Base-by-base conservation (phyloP, 805 yeast genomes). In the Yarrowia sp. region DNA sequence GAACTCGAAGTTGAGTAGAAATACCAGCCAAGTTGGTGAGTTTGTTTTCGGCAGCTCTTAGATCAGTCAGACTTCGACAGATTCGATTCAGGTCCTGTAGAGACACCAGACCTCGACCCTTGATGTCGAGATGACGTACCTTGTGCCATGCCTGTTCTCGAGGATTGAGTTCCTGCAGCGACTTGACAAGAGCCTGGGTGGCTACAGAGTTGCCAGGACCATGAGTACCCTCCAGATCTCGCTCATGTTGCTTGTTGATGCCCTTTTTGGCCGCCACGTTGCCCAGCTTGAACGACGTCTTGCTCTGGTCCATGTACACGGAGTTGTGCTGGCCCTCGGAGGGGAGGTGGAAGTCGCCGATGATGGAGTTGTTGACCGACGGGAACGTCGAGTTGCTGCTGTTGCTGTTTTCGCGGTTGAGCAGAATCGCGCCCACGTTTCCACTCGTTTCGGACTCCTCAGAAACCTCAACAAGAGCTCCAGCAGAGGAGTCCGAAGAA, bases 11-110 rank as follows among this genome's bases (percentile, higher is more conserved):
- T 4, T 74, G 67, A 22, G 67, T 66, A 0, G 85, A 85, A 14
- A 80, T 68, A 0, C 85, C 86, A n/a, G 79, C 79, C 19, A 82
- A 68, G 67, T 72, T 80, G 33, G 73, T 75, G 22, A 83, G 68
- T 16, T 71, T 68, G 71, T 83, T 83, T 9, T 71, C 64, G 1
- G 82, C 75, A 8, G 81, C 72, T 65, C 81, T 73, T 3, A 81
- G 69, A n/a, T 70, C 73, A 21, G 67, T 68, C 26, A 83, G 69
- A 14, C 73, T 73, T 0, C 85, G 85, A 61, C 82, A 74, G 61
- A 80, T 75, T 28, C 73, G 72, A 26, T 77, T 74, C 36, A 83
- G 74, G 54, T 77, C 77, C 38, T 77, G 77, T 12, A 82, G 71
- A 33, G 78, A 79, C n/a, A 73, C 77, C 24, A 83, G 70, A 2